These are phyloP conservation scores for Auricularia cornea DNA, from an alignment of 768 basidiomycete species.

Conservation along the genomic window DNA sequence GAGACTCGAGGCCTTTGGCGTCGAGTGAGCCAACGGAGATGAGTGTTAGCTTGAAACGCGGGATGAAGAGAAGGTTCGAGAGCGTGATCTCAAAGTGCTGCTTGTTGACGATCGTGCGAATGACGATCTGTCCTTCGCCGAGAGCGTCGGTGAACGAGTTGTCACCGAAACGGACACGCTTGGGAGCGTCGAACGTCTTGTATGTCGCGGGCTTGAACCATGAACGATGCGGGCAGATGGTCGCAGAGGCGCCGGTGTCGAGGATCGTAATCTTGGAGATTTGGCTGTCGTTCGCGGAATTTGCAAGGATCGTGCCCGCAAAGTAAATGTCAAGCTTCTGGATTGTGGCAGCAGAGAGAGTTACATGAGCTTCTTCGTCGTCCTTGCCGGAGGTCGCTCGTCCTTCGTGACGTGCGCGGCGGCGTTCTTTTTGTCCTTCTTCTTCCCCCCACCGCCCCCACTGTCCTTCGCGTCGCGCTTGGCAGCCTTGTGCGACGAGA, in stretches of 20 bases:
- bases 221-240: constrained; percentile 1
- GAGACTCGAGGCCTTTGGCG: background rate
- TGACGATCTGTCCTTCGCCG: constrained; percentile 6
- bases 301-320: background rate
- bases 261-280: background rate
- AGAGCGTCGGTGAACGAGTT: constrained; percentile 8
- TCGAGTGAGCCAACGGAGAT: constrained; percentile 9
- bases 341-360: background rate
- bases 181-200: constrained; percentile 1
- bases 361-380: background rate
- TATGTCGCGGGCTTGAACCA: constrained; percentile 5
- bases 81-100: background rate
- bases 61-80: constrained; percentile 5
- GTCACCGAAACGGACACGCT: constrained; percentile 8
- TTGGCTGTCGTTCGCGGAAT: background rate
- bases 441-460: background rate
- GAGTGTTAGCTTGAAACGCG: constrained; percentile 7
- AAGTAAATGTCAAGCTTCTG: background rate
- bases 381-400: background rate
- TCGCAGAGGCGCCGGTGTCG: constrained; percentile 7
- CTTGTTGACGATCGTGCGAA: background rate
- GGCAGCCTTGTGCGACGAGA: no score
- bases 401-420: background rate
- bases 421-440: background rate
- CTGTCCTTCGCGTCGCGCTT: no score